These are phyloP conservation scores for Verticillium longisporum DNA, from an alignment of 2,329 filamentous ascomycete species.

Conservation along the genomic window DNA sequence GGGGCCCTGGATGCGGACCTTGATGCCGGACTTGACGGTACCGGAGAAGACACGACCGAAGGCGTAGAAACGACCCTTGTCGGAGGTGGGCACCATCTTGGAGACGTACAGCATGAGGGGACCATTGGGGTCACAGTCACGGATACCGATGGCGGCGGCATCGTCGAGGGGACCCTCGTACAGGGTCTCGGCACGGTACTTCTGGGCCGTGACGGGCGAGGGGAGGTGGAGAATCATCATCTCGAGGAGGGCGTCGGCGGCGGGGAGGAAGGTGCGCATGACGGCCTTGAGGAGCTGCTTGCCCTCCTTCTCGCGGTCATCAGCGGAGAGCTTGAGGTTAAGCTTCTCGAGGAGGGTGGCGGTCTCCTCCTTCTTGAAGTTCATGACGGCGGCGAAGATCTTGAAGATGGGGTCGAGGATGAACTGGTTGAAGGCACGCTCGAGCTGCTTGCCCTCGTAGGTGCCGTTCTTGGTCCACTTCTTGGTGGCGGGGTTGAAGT, in stretches of 20 bases:
- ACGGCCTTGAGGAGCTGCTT: conserved; percentile 96
- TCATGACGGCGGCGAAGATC: conserved; percentile 94
- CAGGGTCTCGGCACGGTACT: conserved; percentile 95
- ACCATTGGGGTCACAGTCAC: conserved; percentile 95
- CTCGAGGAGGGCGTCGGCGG: conserved; percentile 95
- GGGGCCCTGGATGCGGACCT: conserved; percentile 99
- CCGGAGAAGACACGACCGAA: conserved; percentile 99
- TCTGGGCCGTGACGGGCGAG: conserved; percentile 91
- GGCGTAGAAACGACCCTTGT: conserved; percentile 99
- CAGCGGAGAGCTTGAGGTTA: conserved; percentile 77
- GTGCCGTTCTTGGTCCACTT: conserved; percentile 93
- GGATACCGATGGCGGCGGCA: conserved; percentile 89
- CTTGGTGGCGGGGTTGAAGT: conserved; percentile 99
- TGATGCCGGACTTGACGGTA: conserved; percentile 95
- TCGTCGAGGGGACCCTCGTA: conserved; percentile 97
- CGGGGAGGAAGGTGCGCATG: conserved; percentile 98
- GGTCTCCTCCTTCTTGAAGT: conserved; percentile 97
- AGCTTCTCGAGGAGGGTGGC: conserved; percentile 82
- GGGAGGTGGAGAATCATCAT: conserved; percentile 99
- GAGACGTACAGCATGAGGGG: conserved; percentile 99
- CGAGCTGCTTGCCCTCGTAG: conserved; percentile 79
- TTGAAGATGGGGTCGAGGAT: conserved; percentile 99
- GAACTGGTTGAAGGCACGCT: conserved; percentile 99
- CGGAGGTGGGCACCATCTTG: conserved; percentile 99
- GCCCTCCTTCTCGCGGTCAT: conserved; percentile 92